Conservation (phyloP, 495 filamentous ascomycete species). For the Penicillium cinerascens region DNA sequence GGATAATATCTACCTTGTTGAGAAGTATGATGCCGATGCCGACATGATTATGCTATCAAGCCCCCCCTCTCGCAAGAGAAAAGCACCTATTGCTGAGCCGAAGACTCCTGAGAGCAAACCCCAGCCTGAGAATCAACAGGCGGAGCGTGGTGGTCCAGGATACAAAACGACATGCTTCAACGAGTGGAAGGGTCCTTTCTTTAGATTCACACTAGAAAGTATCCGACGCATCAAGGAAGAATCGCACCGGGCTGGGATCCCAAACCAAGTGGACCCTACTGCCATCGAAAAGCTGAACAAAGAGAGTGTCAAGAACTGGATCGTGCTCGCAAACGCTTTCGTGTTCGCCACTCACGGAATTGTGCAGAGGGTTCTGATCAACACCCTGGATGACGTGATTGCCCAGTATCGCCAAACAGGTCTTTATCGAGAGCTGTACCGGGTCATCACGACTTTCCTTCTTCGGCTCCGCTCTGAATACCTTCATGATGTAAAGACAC, state of each 20-base stretch:
- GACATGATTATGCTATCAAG: constrained; percentile 13
- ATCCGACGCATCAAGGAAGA: constrained; percentile 37
- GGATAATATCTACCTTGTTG: constrained; percentile 1
- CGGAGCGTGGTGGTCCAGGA: neutral
- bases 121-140: neutral
- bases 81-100: neutral
- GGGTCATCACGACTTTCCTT: constrained; percentile 30
- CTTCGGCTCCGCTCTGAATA: constrained; percentile 20
- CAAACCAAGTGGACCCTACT: constrained; percentile 40
- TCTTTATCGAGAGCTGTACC: constrained; percentile 28
- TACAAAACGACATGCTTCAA: constrained; percentile 9
- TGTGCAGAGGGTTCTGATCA: constrained; percentile 29
- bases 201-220: constrained; percentile 28
- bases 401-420: constrained; percentile 33
- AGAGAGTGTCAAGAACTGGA: constrained; percentile 41
- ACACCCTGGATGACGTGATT: constrained; percentile 33
- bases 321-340: constrained; percentile 27
- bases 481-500: constrained; percentile 12
- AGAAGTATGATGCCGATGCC: constrained; percentile 25
- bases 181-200: constrained; percentile 9
- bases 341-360: constrained; percentile 25
- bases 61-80: constrained; percentile 16
- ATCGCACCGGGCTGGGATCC: constrained; percentile 34
- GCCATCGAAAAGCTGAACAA: constrained; percentile 39
- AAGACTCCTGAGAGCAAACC: neutral